Evolutionary conservation across 768 basidiomycete genomes (phyloP).

Genomic region (Trametes sanguinea): DNA sequence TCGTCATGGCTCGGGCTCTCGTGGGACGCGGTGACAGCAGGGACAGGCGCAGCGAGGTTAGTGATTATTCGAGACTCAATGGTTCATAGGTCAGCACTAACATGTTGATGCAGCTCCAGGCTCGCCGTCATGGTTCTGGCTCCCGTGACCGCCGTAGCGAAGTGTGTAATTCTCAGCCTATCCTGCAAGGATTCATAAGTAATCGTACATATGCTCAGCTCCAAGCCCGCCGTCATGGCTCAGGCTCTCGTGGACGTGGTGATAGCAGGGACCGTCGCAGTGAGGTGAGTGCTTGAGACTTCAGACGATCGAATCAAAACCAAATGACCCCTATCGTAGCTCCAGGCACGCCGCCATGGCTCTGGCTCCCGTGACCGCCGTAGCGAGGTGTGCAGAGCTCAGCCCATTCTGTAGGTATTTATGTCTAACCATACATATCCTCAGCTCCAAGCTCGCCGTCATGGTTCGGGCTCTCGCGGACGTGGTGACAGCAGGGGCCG

Average conservation of each 20-base stretch:
- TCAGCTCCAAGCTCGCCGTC: slow-evolving; percentile 7
- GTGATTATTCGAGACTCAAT: too few relatives aligned
- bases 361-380: background rate
- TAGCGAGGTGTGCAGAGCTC: background rate
- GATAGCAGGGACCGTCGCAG: background rate
- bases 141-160: slow-evolving; percentile 1
- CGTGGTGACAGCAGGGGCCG: slow-evolving; percentile 7
- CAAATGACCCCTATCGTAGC: background rate
- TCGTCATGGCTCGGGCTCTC: slow-evolving; percentile 12
- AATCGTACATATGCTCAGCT: background rate
- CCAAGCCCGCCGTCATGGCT: background rate
- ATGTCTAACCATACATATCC: background rate
- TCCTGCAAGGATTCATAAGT: background rate
- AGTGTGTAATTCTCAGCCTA: background rate
- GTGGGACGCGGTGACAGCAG: slow-evolving; percentile 6
- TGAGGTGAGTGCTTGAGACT: background rate
- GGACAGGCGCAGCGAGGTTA: background rate
- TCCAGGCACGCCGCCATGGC: slow-evolving; percentile 16
- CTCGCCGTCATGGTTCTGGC: slow-evolving; percentile 15
- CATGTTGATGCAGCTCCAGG: slow-evolving; percentile 1
- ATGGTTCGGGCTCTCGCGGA: slow-evolving; percentile 6
- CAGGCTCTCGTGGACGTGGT: slow-evolving; percentile 1
- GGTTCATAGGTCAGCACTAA: too few relatives aligned
- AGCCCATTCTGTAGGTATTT: too few relatives aligned
- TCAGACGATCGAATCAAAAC: too few relatives aligned